Conservation (phyloP, 78 protist species). For the Monocercomonoides exilis region DNA sequence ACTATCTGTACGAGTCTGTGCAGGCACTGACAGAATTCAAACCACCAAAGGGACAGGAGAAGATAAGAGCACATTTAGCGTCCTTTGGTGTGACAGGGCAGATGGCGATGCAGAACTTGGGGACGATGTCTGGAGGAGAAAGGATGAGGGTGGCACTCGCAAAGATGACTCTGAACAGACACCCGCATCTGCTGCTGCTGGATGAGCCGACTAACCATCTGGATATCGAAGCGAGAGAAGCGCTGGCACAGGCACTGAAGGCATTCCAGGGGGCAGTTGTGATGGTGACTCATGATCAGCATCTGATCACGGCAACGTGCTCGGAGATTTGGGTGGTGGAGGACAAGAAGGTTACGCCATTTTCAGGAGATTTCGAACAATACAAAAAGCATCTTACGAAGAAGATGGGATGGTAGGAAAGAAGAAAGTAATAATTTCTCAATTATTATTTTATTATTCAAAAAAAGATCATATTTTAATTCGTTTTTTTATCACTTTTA, state of each 20-base stretch:
- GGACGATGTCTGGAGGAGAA: slow-evolving; percentile 83
- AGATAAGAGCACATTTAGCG: slow-evolving; percentile 50
- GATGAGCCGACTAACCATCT: slow-evolving; percentile 92
- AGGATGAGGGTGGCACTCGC: slow-evolving; percentile 82
- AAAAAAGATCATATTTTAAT: no score
- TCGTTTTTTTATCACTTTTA: no score
- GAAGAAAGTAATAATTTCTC: no score
- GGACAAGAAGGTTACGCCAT: not conserved
- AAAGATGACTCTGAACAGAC: slow-evolving; percentile 22
- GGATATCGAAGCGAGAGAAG: slow-evolving; percentile 64
- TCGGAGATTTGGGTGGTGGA: slow-evolving; percentile 1
- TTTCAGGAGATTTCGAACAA: not conserved
- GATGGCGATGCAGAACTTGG: not conserved
- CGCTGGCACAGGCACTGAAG: slow-evolving; percentile 47
- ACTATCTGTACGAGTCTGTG: not conserved
- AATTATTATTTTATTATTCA: no score
- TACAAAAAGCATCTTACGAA: not conserved
- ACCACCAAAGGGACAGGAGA: not conserved
- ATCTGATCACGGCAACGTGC: slow-evolving; percentile 3
- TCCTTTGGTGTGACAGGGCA: slow-evolving; percentile 26
- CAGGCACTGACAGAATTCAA: not conserved
- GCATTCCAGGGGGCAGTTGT: slow-evolving; percentile 39
- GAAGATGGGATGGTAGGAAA: not conserved
- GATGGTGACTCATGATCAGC: slow-evolving; percentile 30
- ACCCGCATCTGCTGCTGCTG: slow-evolving; percentile 81